Evolutionary conservation across 495 filamentous ascomycete species (phyloP), one percentile per base, ranked within the genome.

Genomic region (Penicillium argentinense): DNA sequence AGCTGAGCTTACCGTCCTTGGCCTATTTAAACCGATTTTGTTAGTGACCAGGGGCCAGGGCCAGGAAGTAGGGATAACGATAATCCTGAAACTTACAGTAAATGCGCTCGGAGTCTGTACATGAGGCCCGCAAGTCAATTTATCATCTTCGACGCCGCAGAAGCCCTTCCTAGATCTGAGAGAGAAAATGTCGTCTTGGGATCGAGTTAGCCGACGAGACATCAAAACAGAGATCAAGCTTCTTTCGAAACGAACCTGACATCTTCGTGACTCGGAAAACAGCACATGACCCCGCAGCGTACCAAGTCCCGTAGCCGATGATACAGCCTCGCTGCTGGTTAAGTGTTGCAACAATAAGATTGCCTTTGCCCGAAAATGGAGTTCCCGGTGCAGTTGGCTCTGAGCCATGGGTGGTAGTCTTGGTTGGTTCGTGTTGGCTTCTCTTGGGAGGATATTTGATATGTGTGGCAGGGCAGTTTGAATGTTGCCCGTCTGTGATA

Each of bases 271-370:
- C 74, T 3, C 74, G 81, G 66, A 82, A 88, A 6, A 80, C 84
- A 4, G 86, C 86, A 58, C 85, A 88, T 1, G 84, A 85, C 0
- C 86, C 86, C 11, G 71, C 74, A 1, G 72, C 71, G 56, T 82
- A 90, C 86, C 86, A 90, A 3, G 74, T 79, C 9, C 86, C 86
- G 7, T 62, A 68, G 53, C 81, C 81, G 64, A 88, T 88, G 48
- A 90, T 67, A 52, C 85, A 90, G 25, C 86, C 86, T n/a, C 74
- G 72, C 22, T 67, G 61, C 17, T 69, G 67, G 14, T 78, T 78
- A 16, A 59, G 51, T 0, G 71, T 76, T 5, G 72, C 65, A 0
- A 84, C 84, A 41, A 83, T 71, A 26, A 89, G 56, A 48, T 77
- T 78, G 4, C 84, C 86, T 37, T 64, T 76, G 3, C 84, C 83